phyloP scores from a whole-genome alignment of 495 filamentous ascomycete species.

The Pyrenopolyporus hunteri region DNA sequence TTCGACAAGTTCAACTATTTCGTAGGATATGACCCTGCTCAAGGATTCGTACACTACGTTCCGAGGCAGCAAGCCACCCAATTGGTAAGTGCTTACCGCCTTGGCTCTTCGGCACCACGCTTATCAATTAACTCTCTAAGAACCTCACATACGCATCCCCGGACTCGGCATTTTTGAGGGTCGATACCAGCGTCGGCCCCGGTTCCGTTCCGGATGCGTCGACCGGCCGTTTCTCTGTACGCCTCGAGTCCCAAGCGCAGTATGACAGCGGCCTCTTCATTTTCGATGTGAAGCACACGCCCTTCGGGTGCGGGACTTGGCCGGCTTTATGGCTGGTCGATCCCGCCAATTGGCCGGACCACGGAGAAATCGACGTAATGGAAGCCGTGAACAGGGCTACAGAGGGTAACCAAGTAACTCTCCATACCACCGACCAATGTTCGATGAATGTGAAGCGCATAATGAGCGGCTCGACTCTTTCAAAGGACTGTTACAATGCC shows the following conservation, averaged over 20 bases:
- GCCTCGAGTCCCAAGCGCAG: constrained; percentile 58
- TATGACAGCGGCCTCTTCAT: constrained; percentile 64
- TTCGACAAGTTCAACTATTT: constrained; percentile 62
- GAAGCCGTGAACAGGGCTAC: constrained; percentile 67
- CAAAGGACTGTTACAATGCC: constrained; percentile 59
- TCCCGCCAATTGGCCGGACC: constrained; percentile 66
- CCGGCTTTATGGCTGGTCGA: constrained; percentile 63
- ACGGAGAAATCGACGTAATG: constrained; percentile 77
- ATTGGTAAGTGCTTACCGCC: constrained; percentile 32
- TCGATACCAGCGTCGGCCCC: constrained; percentile 51
- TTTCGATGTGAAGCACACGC: constrained; percentile 65
- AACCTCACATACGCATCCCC: constrained; percentile 62
- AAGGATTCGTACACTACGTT: constrained; percentile 54
- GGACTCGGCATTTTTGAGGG: constrained; percentile 50
- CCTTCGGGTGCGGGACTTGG: constrained; percentile 64
- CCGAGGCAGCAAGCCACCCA: constrained; percentile 32
- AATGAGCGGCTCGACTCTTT: constrained; percentile 54
- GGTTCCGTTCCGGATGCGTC: constrained; percentile 40
- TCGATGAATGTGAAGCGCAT: constrained; percentile 56
- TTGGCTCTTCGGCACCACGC: constrained; percentile 51
- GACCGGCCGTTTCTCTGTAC: constrained; percentile 61
- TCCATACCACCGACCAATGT: constrained; percentile 69
- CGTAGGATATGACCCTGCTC: constrained; percentile 43
- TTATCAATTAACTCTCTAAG: constrained; percentile 45
- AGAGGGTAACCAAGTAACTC: constrained; percentile 64